Evolutionary conservation across 2,329 filamentous ascomycete species (phyloP), one percentile per base, ranked within the genome.

Genomic region (Triangularia verruculosa): DNA sequence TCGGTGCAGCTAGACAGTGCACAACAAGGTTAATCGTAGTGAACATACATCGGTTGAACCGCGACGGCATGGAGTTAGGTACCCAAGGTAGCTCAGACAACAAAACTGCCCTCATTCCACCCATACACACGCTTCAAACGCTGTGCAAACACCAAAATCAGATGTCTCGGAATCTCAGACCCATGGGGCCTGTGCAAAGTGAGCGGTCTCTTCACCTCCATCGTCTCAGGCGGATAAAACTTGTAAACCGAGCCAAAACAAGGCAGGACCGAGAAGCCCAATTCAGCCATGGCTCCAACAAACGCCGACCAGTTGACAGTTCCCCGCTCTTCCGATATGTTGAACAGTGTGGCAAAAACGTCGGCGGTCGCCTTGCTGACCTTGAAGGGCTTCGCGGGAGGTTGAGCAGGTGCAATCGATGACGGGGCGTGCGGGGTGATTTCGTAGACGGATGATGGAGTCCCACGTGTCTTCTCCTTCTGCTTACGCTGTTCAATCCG

Each of bases 391-490:
- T 69, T 61, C 17, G 39, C 39, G 0, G 62, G 2, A 2, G 66
- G 39, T 1, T 67, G 22, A 0, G 51, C n/a, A 0, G 28, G 56
- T n/a, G n/a, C n/a, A n/a, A n/a, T n/a, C 39, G 0, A 32, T 15
- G 54, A 28, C 54, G n/a, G 27, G 30, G 27, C 5, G 0, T 56
- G 27, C 3, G 71, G 64, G 5, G 65, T 61, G 55, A 76, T 74
- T 1, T 75, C 73, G 56, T 76, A 77, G 0, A 70, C 59, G 0
- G 76, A 78, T 0, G 75, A 74, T 25, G 77, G 69, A 0, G 70
- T 62, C 3, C 75, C 77, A 0, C 80, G 77, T 0, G 79, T 81
- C 71, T 81, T 83, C 52, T 78, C 73, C 64, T 82, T 83, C 47
- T 76, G 63, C 22, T 68, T 74, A 24, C 75, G 75, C 52, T 76